phyloP scores from a whole-genome alignment of 2,329 filamentous ascomycete species.

The Calonectria honghensis region DNA sequence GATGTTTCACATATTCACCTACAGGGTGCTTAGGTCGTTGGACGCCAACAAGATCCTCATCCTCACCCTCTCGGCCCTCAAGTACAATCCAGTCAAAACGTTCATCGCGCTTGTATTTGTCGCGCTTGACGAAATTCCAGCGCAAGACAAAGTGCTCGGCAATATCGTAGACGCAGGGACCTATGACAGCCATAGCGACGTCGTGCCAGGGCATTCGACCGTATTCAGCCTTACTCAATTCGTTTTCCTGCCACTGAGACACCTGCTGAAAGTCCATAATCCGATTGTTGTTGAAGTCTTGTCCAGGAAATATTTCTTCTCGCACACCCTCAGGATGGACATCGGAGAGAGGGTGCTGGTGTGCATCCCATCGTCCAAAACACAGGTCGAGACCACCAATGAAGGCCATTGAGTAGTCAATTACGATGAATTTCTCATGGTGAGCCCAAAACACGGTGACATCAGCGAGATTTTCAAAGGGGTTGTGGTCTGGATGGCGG shows the following conservation, averaged over 20 bases:
- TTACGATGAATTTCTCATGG: constrained; percentile 97
- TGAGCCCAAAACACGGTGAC: constrained; percentile 99
- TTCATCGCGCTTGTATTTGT: constrained; percentile 95
- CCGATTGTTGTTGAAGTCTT: constrained; percentile 98
- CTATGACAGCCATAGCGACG: constrained; percentile 92
- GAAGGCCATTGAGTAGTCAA: constrained; percentile 93
- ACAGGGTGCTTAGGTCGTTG: constrained; percentile 93
- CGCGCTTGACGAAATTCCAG: constrained; percentile 97
- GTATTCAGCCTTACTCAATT: constrained; percentile 91
- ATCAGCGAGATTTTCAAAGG: constrained; percentile 93
- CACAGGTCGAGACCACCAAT: constrained; percentile 96
- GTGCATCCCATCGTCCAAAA: constrained; percentile 94
- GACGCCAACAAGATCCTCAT: constrained; percentile 91
- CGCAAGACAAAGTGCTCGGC: constrained; percentile 95
- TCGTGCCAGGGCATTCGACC: constrained; percentile 99
- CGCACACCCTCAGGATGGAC: constrained; percentile 88
- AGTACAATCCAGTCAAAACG: constrained; percentile 90
- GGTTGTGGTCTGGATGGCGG: constrained; percentile 95
- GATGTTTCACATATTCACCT: constrained; percentile 90
- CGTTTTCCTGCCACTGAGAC: constrained; percentile 93
- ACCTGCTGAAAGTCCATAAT: constrained; percentile 97
- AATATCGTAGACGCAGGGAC: constrained; percentile 93
- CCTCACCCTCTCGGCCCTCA: constrained; percentile 82
- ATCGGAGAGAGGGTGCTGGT: constrained; percentile 90
- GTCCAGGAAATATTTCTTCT: constrained; percentile 93